Conservation (phyloP, 2,329 filamentous ascomycete genomes). For the Pseudopithomyces chartarum region DNA sequence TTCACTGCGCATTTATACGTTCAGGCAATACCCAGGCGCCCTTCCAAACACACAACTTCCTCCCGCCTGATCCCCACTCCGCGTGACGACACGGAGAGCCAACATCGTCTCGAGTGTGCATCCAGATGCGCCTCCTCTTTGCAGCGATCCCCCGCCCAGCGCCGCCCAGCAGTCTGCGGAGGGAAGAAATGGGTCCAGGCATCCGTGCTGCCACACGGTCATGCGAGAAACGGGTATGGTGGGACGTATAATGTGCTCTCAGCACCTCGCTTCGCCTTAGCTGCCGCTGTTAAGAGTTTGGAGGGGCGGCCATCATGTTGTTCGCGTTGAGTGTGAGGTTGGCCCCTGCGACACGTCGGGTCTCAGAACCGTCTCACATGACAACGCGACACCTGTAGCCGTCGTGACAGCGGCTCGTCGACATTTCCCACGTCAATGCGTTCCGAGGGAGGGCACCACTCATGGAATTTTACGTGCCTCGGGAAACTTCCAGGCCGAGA, state of each 20-base stretch:
- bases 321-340: slow-evolving; percentile 20
- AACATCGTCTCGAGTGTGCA: slow-evolving; percentile 35
- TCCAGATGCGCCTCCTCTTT: slow-evolving; percentile 11
- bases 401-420: slow-evolving; percentile 20
- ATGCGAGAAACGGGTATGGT: slow-evolving; percentile 36
- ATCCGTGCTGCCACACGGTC: slow-evolving; percentile 28
- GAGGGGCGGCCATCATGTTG: slow-evolving; percentile 17
- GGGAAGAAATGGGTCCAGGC: slow-evolving; percentile 28
- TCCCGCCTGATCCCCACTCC: slow-evolving; percentile 14
- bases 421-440: slow-evolving; percentile 33
- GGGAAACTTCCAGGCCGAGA: slow-evolving; percentile 18
- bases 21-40: slow-evolving; percentile 11
- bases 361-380: slow-evolving; percentile 42
- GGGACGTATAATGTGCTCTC: slow-evolving; percentile 41
- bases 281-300: slow-evolving; percentile 22
- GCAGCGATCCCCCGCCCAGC: slow-evolving; percentile 14
- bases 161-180: slow-evolving; percentile 16
- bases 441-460: slow-evolving; percentile 20
- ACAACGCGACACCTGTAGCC: slow-evolving; percentile 32
- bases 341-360: slow-evolving; percentile 30
- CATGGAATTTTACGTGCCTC: slow-evolving; percentile 12
- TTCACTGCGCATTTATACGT: slow-evolving; percentile 32
- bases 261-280: slow-evolving; percentile 39
- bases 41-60: neutral
- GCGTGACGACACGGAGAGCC: slow-evolving; percentile 28